A percentile compares a stretch with the other conserved stretches of the same genome.
These are phyloP conservation scores for Emericellopsis cladophorae DNA, from an alignment of 2,329 filamentous ascomycete species.

Conservation along the genomic window DNA sequence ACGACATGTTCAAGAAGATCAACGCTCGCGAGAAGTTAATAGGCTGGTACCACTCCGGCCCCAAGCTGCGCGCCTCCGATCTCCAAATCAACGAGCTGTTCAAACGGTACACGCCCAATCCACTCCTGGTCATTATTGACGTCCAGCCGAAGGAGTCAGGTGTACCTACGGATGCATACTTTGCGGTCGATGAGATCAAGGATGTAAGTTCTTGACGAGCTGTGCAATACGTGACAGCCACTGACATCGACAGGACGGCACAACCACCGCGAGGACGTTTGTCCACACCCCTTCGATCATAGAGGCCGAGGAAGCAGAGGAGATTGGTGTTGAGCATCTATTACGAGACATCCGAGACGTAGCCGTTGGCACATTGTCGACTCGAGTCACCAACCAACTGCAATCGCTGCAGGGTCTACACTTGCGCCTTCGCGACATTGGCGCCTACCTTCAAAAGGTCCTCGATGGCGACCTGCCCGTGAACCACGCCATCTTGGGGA, in stretches of 20 bases:
- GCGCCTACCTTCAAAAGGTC: constrained; percentile 90
- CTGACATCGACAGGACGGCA: constrained; percentile 60
- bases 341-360: constrained; percentile 97
- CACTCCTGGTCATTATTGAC: constrained; percentile 92
- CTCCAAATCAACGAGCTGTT: constrained; percentile 99
- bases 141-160: constrained; percentile 97
- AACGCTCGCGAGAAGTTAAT: constrained; percentile 98
- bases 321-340: constrained; percentile 96
- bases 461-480: constrained; percentile 84
- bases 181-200: constrained; percentile 98
- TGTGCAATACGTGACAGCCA: not conserved
- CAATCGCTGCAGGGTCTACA: constrained; percentile 95
- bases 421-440: constrained; percentile 87
- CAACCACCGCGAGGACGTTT: constrained; percentile 92
- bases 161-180: constrained; percentile 96
- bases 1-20: constrained; percentile 99
- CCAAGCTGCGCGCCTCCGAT: constrained; percentile 92
- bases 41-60: constrained; percentile 98
- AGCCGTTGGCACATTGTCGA: constrained; percentile 90
- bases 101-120: constrained; percentile 97
- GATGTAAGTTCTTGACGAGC: constrained; percentile 55
- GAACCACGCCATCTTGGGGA: constrained; percentile 94
- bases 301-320: constrained; percentile 96
- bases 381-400: constrained; percentile 92
- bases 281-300: constrained; percentile 98